phyloP scores from a whole-genome alignment of 2,329 filamentous ascomycete genomes.

The Calonectria fujianensis region DNA sequence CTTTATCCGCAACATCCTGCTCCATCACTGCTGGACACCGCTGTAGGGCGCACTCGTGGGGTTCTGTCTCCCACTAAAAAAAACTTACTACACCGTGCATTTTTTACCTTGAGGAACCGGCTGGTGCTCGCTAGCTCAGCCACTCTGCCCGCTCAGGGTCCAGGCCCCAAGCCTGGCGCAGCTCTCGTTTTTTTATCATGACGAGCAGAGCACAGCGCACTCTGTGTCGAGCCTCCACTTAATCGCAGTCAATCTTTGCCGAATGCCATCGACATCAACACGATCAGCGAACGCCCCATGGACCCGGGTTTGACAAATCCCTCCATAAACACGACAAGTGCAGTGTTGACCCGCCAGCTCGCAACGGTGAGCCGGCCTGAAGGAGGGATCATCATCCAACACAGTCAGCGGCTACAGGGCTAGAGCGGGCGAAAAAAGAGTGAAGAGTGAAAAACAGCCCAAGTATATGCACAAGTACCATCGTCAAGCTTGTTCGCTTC shows the following conservation, averaged over 20 bases:
- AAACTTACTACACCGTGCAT: not conserved
- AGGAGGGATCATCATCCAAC: constrained; percentile 30
- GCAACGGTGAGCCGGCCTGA: not conserved
- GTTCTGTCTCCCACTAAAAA: constrained; percentile 28
- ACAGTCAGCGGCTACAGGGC: constrained; percentile 22
- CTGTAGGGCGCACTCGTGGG: constrained; percentile 8
- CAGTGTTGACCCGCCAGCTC: constrained; percentile 49
- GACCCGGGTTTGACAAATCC: not conserved
- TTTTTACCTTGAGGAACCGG: constrained; percentile 6
- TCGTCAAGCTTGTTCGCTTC: constrained; percentile 1
- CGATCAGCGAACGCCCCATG: constrained; percentile 25
- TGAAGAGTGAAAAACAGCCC: constrained; percentile 6
- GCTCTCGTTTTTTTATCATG: constrained; percentile 36
- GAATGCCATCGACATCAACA: not conserved
- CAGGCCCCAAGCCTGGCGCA: constrained; percentile 45
- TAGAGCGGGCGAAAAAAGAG: not conserved
- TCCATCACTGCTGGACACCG: not conserved
- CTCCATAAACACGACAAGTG: constrained; percentile 47
- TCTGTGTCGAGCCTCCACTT: constrained; percentile 8
- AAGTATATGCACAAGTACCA: constrained; percentile 10
- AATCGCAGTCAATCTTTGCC: constrained; percentile 21
- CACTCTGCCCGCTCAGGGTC: constrained; percentile 37
- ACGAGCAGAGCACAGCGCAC: constrained; percentile 11
- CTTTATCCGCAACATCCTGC: constrained; percentile 10
- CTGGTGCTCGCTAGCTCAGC: constrained; percentile 38